These are phyloP conservation scores for Crucihimalaya himalaica DNA, from an alignment of 345 rosid genomes.

Conservation along the genomic window DNA sequence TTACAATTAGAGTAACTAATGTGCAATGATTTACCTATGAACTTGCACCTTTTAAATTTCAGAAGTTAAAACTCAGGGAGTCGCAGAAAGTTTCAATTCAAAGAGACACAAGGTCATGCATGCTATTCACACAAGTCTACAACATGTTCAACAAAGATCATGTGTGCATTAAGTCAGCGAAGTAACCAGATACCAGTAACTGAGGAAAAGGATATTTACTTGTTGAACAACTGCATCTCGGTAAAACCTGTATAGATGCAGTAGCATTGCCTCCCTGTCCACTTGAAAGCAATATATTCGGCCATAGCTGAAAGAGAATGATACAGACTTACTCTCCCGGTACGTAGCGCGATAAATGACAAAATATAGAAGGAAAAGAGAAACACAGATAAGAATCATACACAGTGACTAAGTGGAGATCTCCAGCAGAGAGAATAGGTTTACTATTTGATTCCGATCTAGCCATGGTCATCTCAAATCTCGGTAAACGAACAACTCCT, in stretches of 20 bases:
- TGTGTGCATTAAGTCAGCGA: not conserved
- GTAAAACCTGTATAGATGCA: conserved; percentile 87
- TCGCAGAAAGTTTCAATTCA: conserved; percentile 14
- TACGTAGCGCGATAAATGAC: not conserved
- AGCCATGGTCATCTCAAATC: conserved; percentile 95
- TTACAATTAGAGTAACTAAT: not conserved
- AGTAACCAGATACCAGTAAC: conserved; percentile 21
- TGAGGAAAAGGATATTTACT: conserved; percentile 45
- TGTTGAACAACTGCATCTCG: conserved; percentile 96
- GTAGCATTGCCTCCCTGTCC: conserved; percentile 96
- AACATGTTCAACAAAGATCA: not conserved
- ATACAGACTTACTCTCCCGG: conserved; percentile 10
- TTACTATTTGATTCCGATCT: conserved; percentile 78
- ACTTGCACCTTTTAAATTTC: not conserved
- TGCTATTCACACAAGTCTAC: conserved; percentile 2
- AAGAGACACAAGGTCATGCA: not conserved
- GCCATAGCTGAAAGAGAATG: conserved; percentile 71
- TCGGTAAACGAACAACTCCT: conserved; percentile 87
- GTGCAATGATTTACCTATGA: not conserved
- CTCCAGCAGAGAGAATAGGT: conserved; percentile 91
- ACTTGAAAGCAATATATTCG: conserved; percentile 97
- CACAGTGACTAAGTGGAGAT: conserved; percentile 81
- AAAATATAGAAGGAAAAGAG: conserved; percentile 8
- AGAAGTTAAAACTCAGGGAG: conserved; percentile 2
- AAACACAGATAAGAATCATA: conserved; percentile 46